phyloP scores from a whole-genome alignment of 495 filamentous ascomycete genomes.

The Corynascus novoguineensis region DNA sequence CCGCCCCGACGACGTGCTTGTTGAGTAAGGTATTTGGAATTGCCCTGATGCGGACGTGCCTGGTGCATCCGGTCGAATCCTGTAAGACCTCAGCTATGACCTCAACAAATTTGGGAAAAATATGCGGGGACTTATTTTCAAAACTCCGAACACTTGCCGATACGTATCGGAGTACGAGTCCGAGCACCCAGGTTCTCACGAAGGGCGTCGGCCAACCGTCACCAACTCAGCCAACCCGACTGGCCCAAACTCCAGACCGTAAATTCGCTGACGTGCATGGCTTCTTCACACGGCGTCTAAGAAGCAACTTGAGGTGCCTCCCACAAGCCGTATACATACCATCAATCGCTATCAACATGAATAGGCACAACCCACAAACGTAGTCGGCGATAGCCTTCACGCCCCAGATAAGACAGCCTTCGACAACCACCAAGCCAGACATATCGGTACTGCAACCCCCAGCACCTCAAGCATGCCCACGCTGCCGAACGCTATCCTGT shows the following conservation, averaged over 20 bases:
- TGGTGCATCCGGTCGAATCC: neutral
- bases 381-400: neutral
- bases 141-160: neutral
- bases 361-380: neutral
- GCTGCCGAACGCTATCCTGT: constrained; percentile 30
- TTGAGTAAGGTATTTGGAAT: constrained; percentile 15
- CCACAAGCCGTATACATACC: neutral
- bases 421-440: constrained; percentile 27
- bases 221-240: too few relatives aligned
- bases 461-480: constrained; percentile 26
- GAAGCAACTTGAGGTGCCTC: too few relatives aligned
- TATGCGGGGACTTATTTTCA: too few relatives aligned
- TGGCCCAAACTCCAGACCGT: too few relatives aligned
- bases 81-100: neutral
- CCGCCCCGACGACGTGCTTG: neutral
- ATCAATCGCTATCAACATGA: neutral
- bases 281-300: too few relatives aligned
- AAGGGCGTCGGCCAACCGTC: too few relatives aligned
- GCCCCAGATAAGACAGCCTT: neutral
- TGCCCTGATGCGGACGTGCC: neutral
- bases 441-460: constrained; percentile 22
- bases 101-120: too few relatives aligned
- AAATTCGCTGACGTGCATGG: too few relatives aligned
- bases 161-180: too few relatives aligned
- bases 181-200: too few relatives aligned